A percentile compares a stretch with the other conserved stretches of the same genome.
Evolutionary conservation across 805 yeast species (phyloP).

Genomic region (Candida golubevii): DNA sequence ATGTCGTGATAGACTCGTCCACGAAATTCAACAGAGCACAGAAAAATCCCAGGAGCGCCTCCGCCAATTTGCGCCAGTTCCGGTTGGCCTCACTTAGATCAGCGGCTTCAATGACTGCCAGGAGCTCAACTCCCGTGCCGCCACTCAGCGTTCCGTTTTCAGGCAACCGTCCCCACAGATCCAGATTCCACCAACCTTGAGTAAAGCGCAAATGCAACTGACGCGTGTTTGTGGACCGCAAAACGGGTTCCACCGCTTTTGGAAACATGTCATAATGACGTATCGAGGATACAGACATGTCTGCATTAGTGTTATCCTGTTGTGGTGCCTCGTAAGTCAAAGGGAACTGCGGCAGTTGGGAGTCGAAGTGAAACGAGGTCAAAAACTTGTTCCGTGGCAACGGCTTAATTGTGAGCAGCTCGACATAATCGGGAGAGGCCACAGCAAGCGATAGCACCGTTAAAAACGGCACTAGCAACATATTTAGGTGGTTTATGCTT

Average conservation of each 20-base stretch:
- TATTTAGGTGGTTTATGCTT: background rate
- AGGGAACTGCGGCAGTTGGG: slow-evolving; percentile 47
- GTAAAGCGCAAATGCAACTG: slow-evolving; percentile 83
- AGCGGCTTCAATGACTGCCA: slow-evolving; percentile 77
- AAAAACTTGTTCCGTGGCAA: slow-evolving; percentile 67
- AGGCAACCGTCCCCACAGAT: slow-evolving; percentile 82
- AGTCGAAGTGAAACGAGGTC: slow-evolving; percentile 65
- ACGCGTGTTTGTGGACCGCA: slow-evolving; percentile 60
- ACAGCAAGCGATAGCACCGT: slow-evolving; percentile 7
- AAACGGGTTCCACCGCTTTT: slow-evolving; percentile 69
- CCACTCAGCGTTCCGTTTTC: slow-evolving; percentile 69
- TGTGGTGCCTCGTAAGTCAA: slow-evolving; percentile 16
- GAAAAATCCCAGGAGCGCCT: slow-evolving; percentile 81
- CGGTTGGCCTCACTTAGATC: slow-evolving; percentile 49
- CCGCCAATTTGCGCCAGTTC: slow-evolving; percentile 69
- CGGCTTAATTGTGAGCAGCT: slow-evolving; percentile 60
- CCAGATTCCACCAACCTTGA: slow-evolving; percentile 94
- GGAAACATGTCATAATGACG: slow-evolving; percentile 72
- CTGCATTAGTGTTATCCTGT: slow-evolving; percentile 6
- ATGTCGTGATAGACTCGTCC: slow-evolving; percentile 72
- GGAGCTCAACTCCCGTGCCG: slow-evolving; percentile 92
- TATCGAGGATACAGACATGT: background rate
- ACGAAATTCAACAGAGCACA: slow-evolving; percentile 93
- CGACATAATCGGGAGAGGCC: slow-evolving; percentile 41
- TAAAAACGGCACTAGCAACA: slow-evolving; percentile 2